Conservation (phyloP, 306 rosid genomes). For the Fagus sylvatica region DNA sequence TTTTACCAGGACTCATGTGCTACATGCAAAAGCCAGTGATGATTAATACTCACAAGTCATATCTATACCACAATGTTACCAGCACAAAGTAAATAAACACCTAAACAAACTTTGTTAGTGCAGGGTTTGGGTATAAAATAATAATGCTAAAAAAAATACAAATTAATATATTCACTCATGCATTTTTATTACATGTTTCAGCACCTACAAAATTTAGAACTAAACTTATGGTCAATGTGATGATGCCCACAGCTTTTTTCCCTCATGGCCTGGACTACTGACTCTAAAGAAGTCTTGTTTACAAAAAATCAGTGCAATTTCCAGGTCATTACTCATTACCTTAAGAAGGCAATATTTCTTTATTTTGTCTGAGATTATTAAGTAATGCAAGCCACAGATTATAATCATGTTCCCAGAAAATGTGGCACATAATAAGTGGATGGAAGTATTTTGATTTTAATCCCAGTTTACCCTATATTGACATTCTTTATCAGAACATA, state of each 20-base stretch:
- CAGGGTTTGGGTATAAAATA: neutral
- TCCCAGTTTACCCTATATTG: neutral
- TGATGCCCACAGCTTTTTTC: neutral
- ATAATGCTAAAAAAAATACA: neutral
- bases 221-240: neutral
- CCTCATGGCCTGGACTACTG: neutral
- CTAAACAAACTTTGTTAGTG: neutral
- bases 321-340: neutral
- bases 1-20: neutral
- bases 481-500: constrained; percentile 11
- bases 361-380: neutral
- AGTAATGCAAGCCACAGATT: constrained; percentile 18
- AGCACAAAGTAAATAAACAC: neutral
- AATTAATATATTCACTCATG: neutral
- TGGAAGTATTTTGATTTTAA: neutral
- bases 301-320: neutral
- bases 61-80: neutral
- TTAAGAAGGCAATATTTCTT: neutral
- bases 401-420: constrained; percentile 11
- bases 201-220: neutral
- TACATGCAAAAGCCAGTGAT: neutral
- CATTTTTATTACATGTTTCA: neutral
- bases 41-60: neutral
- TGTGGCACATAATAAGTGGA: neutral
- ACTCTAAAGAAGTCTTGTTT: neutral